Evolutionary conservation across 2,329 filamentous ascomycete genomes (phyloP), one percentile per base, ranked within the genome.

Genomic region (Colletotrichum sp.): DNA sequence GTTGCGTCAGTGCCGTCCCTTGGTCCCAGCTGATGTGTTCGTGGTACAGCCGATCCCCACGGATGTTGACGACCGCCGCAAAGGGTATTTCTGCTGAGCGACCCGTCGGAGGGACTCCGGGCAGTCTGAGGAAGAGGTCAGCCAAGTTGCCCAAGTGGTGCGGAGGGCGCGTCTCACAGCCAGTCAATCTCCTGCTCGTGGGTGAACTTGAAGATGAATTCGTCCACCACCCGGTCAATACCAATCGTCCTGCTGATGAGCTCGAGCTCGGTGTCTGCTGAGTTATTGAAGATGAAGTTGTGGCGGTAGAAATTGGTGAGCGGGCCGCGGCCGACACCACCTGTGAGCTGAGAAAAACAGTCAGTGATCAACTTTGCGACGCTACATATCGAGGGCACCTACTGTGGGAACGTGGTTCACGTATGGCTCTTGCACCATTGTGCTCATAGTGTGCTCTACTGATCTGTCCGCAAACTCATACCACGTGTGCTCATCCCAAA

Each of bases 341-440:
- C 94, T 0, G 92, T 93, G 77, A 92, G 80, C 87, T 88, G 12
- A 2, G 16, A 4, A 1, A 26, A 56, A 9, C 13, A 13, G 55
- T 58, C 21, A 26, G 55, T 16, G 8, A 21, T 58, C 24, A 16
- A 21, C 14, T 1, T 58, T n/a, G 2, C 18, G 8, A 43, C 18
- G 18, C 24, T 16, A 58, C 16, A 7, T 21, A 12, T 48, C 43
- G 0, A 48, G 43, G 43, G 12, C 14, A 30, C 52, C n/a, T 2
- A 71, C 69, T 0, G 93, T 95, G 0, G 94, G 92, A 3, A 95
- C 87, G 80, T 96, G 93, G 80, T 96, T 96, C 2, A 96, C 94
- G 79, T 95, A 95, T 4, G 94, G 94, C 81, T 95, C 91, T 59
- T 92, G 88, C 2, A 95, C 93, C 94, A 96, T 96, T 0, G 94